Conservation (phyloP, 768 basidiomycete species). For the Boletales sp. region DNA sequence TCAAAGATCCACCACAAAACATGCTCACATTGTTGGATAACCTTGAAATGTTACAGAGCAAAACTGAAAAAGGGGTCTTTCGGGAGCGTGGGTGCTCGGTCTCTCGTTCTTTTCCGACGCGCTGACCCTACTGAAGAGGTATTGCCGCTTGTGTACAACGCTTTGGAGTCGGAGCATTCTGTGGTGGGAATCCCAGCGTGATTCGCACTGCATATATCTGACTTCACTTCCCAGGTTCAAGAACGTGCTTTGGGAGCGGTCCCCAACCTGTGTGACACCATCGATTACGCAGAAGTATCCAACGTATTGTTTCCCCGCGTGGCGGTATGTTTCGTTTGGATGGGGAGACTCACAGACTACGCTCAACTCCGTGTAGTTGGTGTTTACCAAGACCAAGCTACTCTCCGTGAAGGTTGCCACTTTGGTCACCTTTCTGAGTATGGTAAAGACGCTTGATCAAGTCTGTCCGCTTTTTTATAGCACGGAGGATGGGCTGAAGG, state of each 20-base stretch:
- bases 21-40: conserved; percentile 94
- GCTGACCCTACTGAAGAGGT: conserved; percentile 58
- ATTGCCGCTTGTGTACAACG: conserved; percentile 93
- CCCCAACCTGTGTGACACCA: conserved; percentile 85
- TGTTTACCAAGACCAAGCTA: conserved; percentile 90
- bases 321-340: conserved; percentile 54
- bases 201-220: background rate
- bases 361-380: conserved; percentile 50
- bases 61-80: conserved; percentile 84
- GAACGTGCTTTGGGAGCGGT: conserved; percentile 83
- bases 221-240: conserved; percentile 61
- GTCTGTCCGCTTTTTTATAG: conserved; percentile 33
- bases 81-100: conserved; percentile 67
- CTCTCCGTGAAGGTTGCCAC: conserved; percentile 91
- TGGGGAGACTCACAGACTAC: background rate
- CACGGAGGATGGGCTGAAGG: background rate
- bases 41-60: conserved; percentile 78
- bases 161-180: conserved; percentile 92
- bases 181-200: conserved; percentile 41
- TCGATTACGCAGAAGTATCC: conserved; percentile 95
- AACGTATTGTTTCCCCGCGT: conserved; percentile 87
- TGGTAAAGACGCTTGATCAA: conserved; percentile 91
- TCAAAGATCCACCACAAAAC: conserved; percentile 96
- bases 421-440: conserved; percentile 72
- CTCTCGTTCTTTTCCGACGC: background rate